phyloP scores from a whole-genome alignment of 306 rosid species.

The Vachellia collinsii region DNA sequence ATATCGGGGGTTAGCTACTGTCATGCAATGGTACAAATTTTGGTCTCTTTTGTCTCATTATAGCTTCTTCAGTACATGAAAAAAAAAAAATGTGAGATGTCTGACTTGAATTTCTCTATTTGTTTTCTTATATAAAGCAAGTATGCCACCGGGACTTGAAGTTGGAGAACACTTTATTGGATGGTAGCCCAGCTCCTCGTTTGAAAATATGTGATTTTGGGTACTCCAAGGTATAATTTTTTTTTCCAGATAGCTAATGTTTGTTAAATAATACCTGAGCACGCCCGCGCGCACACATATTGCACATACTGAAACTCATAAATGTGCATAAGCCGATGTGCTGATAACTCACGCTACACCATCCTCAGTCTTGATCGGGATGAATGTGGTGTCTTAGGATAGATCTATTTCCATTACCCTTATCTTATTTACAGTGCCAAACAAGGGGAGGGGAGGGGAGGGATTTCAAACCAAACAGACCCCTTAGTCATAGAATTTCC shows the following conservation, averaged over 20 bases:
- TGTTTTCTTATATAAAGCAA: constrained; percentile 8
- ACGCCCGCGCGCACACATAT: too few species aligned
- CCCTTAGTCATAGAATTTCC: neutral
- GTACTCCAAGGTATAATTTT: constrained; percentile 78
- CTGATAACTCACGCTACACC: neutral
- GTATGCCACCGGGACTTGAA: constrained; percentile 28
- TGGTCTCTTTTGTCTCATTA: neutral
- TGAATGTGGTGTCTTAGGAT: neutral
- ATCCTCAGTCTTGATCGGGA: neutral
- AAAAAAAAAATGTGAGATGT: neutral
- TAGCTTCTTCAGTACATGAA: neutral
- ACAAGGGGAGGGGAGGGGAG: too few species aligned
- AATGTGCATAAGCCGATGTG: neutral
- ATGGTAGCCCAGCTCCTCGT: constrained; percentile 74
- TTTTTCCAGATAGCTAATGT: constrained; percentile 13
- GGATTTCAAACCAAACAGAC: too few species aligned
- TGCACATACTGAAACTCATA: neutral
- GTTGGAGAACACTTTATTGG: constrained; percentile 23
- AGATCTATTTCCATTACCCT: neutral
- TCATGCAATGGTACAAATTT: constrained; percentile 20
- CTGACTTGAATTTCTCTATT: neutral
- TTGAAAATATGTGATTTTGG: constrained; percentile 95
- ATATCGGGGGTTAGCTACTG: constrained; percentile 28
- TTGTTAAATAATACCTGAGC: neutral
- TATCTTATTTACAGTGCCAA: neutral